phyloP scores from a whole-genome alignment of 495 filamentous ascomycete genomes.

The Cairneyella variabilis region DNA sequence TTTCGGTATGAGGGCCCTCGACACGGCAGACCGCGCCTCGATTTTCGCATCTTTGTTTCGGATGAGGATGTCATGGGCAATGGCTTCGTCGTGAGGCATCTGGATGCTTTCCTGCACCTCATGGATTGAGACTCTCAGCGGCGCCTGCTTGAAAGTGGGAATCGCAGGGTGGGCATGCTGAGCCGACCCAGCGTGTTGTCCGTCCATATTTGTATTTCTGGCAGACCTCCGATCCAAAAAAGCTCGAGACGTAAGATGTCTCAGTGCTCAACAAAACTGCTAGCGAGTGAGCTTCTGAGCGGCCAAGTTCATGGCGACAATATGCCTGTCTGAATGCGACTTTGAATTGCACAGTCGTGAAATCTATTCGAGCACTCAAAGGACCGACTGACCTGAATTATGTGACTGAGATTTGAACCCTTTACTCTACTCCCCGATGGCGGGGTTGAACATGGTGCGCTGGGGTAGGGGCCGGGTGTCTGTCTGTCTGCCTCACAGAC shows the following conservation, averaged over 20 bases:
- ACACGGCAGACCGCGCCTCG: slow-evolving; percentile 10
- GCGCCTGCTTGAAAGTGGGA: slow-evolving; percentile 1
- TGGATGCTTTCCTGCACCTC: slow-evolving; percentile 4
- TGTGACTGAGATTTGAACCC: too few relatives aligned
- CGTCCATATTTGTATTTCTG: background rate
- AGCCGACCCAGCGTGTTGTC: slow-evolving; percentile 2
- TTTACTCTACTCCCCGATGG: too few relatives aligned
- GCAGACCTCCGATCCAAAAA: background rate
- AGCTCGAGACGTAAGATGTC: background rate
- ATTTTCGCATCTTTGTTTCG: slow-evolving; percentile 21
- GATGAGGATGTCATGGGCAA: slow-evolving; percentile 10
- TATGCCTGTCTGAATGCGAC: background rate
- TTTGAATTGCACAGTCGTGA: background rate
- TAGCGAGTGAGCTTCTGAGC: background rate
- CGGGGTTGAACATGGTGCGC: too few relatives aligned
- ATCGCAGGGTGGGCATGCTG: background rate
- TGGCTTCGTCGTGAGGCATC: slow-evolving; percentile 6
- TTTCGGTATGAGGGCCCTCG: slow-evolving; percentile 13
- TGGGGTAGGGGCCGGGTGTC: too few relatives aligned
- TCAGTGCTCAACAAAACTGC: background rate
- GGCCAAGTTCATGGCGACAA: background rate
- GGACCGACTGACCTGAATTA: too few relatives aligned
- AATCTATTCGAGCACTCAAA: background rate
- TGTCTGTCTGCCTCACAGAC: too few relatives aligned
- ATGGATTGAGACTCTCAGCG: background rate